Conservation (phyloP, 495 filamentous ascomycete species). For the Xylaria castorea region DNA sequence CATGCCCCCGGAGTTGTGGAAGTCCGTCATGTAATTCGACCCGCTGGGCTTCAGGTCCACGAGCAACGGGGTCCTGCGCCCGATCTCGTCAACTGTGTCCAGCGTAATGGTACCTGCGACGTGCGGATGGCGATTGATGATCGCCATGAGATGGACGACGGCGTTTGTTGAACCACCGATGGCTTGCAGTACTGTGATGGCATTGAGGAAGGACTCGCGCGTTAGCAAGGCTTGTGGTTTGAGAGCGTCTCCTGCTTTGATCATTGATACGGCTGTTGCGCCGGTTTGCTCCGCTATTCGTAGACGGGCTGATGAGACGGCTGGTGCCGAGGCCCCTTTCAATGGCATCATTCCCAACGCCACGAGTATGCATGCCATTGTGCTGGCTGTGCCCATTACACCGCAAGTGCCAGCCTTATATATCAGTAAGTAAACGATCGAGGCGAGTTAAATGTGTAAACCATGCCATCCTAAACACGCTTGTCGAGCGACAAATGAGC, state of each 20-base stretch:
- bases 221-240: slow-evolving; percentile 65
- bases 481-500: not conserved
- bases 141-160: slow-evolving; percentile 70
- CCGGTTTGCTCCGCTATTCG: slow-evolving; percentile 71
- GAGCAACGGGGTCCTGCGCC: slow-evolving; percentile 63
- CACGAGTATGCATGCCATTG: slow-evolving; percentile 71
- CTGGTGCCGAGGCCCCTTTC: slow-evolving; percentile 65
- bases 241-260: slow-evolving; percentile 41
- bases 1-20: slow-evolving; percentile 74
- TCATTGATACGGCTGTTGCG: slow-evolving; percentile 58
- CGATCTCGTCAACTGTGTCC: slow-evolving; percentile 65
- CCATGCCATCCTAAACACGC: not conserved
- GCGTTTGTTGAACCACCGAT: slow-evolving; percentile 75
- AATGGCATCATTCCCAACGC: slow-evolving; percentile 71
- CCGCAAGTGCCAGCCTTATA: slow-evolving; percentile 69
- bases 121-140: slow-evolving; percentile 63
- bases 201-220: slow-evolving; percentile 68
- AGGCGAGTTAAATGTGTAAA: not conserved
- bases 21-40: slow-evolving; percentile 74
- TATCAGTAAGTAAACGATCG: not conserved
- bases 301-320: slow-evolving; percentile 68
- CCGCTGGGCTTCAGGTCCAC: slow-evolving; percentile 73
- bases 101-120: slow-evolving; percentile 63
- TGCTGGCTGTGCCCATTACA: slow-evolving; percentile 74
- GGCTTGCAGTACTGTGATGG: slow-evolving; percentile 71